phyloP scores from a whole-genome alignment of 331 rosid genomes.

The Malus hybrid region DNA sequence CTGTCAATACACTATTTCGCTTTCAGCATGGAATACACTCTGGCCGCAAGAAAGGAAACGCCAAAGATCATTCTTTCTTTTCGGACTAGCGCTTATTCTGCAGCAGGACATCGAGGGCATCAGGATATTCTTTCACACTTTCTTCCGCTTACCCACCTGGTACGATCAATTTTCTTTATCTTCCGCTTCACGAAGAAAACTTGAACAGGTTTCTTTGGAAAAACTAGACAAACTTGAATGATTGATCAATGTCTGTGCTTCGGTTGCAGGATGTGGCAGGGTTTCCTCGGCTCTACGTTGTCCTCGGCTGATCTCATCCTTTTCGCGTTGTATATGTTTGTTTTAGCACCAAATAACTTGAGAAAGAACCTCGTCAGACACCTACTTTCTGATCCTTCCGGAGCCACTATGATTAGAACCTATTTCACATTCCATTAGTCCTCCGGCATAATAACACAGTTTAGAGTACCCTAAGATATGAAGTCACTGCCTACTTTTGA shows the following conservation, averaged over 20 bases:
- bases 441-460: neutral
- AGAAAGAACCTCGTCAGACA: slow-evolving; percentile 83
- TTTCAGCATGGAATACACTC: slow-evolving; percentile 88
- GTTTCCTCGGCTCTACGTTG: slow-evolving; percentile 91
- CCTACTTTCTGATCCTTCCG: slow-evolving; percentile 86
- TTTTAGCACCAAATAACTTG: slow-evolving; percentile 79
- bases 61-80: slow-evolving; percentile 92
- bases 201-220: neutral
- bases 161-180: slow-evolving; percentile 31
- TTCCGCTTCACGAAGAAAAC: neutral
- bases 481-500: neutral
- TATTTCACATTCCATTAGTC: slow-evolving; percentile 35
- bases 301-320: slow-evolving; percentile 72
- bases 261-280: slow-evolving; percentile 90
- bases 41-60: slow-evolving; percentile 99
- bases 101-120: slow-evolving; percentile 84
- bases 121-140: slow-evolving; percentile 78
- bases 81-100: slow-evolving; percentile 80
- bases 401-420: slow-evolving; percentile 83
- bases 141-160: slow-evolving; percentile 89
- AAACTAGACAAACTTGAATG: neutral
- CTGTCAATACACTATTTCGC: neutral
- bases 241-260: neutral
- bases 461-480: neutral
- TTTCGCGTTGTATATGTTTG: slow-evolving; percentile 89